These are phyloP conservation scores for Aspergillus sp. DNA, from an alignment of 2,329 filamentous ascomycete species.

Conservation along the genomic window DNA sequence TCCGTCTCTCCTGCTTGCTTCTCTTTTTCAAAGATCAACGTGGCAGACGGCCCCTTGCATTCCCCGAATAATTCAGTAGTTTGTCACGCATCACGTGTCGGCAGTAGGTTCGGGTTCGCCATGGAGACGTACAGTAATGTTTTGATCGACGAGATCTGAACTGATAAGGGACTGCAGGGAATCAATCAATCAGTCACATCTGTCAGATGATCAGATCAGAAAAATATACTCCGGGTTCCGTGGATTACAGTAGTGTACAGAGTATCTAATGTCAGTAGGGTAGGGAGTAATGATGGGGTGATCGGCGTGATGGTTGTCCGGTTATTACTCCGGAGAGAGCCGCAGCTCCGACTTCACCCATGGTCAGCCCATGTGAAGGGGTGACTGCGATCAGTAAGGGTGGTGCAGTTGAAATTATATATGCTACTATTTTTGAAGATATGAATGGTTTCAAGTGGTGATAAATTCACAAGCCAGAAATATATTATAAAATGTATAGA, in stretches of 20 bases:
- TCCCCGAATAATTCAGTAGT: neutral
- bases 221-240: neutral
- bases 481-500: no score
- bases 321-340: neutral
- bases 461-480: no score
- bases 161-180: neutral
- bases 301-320: neutral
- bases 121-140: neutral
- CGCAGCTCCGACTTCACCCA: conserved; percentile 3
- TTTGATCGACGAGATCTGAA: neutral
- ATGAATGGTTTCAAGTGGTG: no score
- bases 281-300: neutral
- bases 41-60: neutral
- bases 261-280: neutral
- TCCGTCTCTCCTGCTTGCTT: no score
- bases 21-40: neutral
- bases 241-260: neutral
- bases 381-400: neutral
- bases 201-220: neutral
- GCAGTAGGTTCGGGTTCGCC: neutral
- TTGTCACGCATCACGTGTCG: neutral
- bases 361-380: neutral
- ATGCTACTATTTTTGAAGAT: no score
- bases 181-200: neutral
- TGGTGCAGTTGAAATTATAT: no score